Evolutionary conservation across 2,329 filamentous ascomycete genomes (phyloP), one percentile per base, ranked within the genome.

Genomic region (Penicillium sp.): DNA sequence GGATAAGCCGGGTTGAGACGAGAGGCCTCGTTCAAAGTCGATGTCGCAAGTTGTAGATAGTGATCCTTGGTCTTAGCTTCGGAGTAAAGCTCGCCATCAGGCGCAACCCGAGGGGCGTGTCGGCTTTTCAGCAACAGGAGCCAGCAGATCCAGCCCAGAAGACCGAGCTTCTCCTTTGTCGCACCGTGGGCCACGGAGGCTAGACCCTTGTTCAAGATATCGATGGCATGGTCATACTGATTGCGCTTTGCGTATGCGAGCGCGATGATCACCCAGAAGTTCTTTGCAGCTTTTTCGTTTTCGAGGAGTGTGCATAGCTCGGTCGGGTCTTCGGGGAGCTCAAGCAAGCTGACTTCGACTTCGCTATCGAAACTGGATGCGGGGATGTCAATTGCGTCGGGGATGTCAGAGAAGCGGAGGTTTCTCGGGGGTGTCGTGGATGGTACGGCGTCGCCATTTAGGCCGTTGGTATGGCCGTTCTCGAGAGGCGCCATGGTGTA

Each of bases 201-300:
- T 64, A 91, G 81, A 46, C 90, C 91, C 67, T 90, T 89, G 47
- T 87, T 85, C 63, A 89, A 74, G 51, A 89, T 86, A 58, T 88
- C 85, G 57, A 89, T 83, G 48, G 86, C 86, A 77, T 94, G 90
- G 70, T 97, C 92, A 58, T 94, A 85, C 77, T 96, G 96, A 70
- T 88, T 87, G 77, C 96, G 91, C 78, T 97, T 99, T 39, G 94
- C 93, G 70, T 99, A 99, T 45, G 93, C 93, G 55, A 97, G 82
- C 40, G 95, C 90, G 62, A 97, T 94, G n/a, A 91, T 93, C 81
- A 99, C 93, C 95, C 95, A 99, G 65, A 95, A 95, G 49, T 88
- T 91, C 67, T 93, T 92, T 36, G 91, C 89, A 14, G 92, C 92
- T 68, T 88, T 87, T 74, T 99, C 95, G 69, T 94, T 96, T 77